Base-by-base conservation (phyloP, 768 basidiomycete species). In the Kwoniella botswanensis region DNA sequence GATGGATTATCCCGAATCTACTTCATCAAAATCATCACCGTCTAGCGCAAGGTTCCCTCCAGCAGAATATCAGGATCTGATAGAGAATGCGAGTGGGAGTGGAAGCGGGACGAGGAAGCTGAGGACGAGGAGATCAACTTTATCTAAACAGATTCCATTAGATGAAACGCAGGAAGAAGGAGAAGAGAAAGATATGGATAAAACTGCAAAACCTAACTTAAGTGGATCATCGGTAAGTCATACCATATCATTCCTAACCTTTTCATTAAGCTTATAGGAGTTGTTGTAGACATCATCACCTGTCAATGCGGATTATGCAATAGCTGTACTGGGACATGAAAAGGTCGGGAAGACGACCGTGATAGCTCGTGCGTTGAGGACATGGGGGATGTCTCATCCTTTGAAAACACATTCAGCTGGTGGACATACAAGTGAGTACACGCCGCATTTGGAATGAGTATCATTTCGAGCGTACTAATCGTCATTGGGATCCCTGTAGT, bases 341-440 rank as follows among this genome's bases (percentile, higher is more conserved):
- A 88, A 89, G 43, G 93, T 92, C 70, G 96, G 95, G 71, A 98
- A 98, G 84, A 90, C 92, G 1, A 88, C 89, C 2, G 87, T 93
- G 61, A 92, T 97, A 72, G 86, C 86, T 44, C 90, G 90, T 79
- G 94, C 93, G 12, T 85, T 94, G 66, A 89, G 88, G 72, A 86
- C 87, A 2, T 90, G 88, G 80, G 78, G 77, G 17, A 62, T 78
- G 24, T 73, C 71, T 2, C 71, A 72, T 26, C 74, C 74, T 4
- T 41, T 61, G 0, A 63, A 73, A 4, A 35, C 75, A 5, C 54
- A 65, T 2, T 64, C 73, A 18, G 66, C 76, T 11, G 75, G 61
- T n/a, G 71, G 68, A 6, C 73, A 74, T 0, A 73, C 74, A 29
- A 73, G 83, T 82, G 43, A 67, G 78, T 69, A 6, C 35, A 57